Evolutionary conservation across 1,139 yeast genomes (phyloP), one percentile per base, ranked within the genome.

Genomic region (Eremothecium sinecaudum): DNA sequence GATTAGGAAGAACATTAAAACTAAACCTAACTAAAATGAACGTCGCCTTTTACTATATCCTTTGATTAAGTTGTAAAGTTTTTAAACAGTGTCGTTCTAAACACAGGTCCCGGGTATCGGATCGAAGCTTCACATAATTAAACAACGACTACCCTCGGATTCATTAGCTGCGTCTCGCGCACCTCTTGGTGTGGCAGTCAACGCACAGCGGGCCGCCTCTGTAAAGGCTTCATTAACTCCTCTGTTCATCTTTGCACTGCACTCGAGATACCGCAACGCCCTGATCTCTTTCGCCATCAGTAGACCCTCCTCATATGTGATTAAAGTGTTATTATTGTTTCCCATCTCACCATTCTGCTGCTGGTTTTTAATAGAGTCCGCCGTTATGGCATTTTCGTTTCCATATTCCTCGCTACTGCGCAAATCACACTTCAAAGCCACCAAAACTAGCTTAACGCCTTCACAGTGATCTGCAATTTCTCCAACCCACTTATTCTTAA

Each of bases 141-240:
- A 48, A 53, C 69, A 64, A 11, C 52, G 45, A 42, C 48, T 58
- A 36, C 73, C 73, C 18, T 64, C 67, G 13, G 66, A 68, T 43
- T 63, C 70, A 14, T 28, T 30, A 7, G 24, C 26, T 43, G 63
- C 62, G 36, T 71, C 75, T 43, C 66, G 64, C 29, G 80, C 79
- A 37, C 90, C 90, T 52, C 78, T 82, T 34, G 94, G 84, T 52
- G 77, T 82, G 11, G 94, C 94, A 45, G 83, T 79, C 48, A 90
- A 69, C 4, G 96, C 97, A 56, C 94, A 86, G 59, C 97, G 74
- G 7, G 96, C 95, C 31, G 96, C 96, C 60, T 87, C 96, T 1
- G 95, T 83, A 57, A 87, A 87, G 4, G 95, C 96, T 61, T 87
- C 97, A 53, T 90, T 86, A 18, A 87, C 97, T 45, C 97, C 97